Conservation (phyloP, 148 eudicot genomes). For the Cornus kousa region DNA sequence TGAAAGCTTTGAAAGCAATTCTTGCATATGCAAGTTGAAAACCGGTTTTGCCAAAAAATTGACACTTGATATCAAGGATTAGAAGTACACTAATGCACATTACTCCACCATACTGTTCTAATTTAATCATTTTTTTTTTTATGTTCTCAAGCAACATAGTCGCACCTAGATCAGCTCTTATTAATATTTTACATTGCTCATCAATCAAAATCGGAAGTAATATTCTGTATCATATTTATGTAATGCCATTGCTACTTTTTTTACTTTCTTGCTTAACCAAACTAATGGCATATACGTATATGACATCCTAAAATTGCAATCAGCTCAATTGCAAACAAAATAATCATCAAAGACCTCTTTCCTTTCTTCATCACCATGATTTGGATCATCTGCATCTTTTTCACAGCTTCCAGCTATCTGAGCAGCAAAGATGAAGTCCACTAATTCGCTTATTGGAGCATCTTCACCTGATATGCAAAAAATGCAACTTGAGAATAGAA, state of each 20-base stretch:
- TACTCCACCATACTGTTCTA: background rate
- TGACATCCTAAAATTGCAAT: background rate
- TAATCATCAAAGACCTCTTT: constrained; percentile 44
- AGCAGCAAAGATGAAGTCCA: constrained; percentile 87
- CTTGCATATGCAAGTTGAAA: background rate
- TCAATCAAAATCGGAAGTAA: background rate
- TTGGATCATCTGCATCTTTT: constrained; percentile 27
- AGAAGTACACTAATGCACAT: background rate
- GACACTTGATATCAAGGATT: background rate
- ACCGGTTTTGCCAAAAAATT: background rate
- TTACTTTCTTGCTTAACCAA: background rate
- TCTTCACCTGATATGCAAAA: constrained; percentile 48
- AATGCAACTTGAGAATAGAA: constrained; percentile 7
- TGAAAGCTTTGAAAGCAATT: background rate
- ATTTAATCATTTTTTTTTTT: background rate
- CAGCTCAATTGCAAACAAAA: background rate
- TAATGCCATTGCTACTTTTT: background rate
- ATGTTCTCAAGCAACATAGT: background rate
- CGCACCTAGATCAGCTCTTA: background rate
- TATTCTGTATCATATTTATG: background rate
- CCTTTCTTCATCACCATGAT: constrained; percentile 29
- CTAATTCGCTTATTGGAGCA: constrained; percentile 68
- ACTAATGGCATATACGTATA: too few relatives aligned
- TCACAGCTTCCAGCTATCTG: constrained; percentile 64
- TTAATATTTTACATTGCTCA: background rate